Conservation (phyloP, 164 flowering plant genomes). For the Magnolia kwangsiensis region DNA sequence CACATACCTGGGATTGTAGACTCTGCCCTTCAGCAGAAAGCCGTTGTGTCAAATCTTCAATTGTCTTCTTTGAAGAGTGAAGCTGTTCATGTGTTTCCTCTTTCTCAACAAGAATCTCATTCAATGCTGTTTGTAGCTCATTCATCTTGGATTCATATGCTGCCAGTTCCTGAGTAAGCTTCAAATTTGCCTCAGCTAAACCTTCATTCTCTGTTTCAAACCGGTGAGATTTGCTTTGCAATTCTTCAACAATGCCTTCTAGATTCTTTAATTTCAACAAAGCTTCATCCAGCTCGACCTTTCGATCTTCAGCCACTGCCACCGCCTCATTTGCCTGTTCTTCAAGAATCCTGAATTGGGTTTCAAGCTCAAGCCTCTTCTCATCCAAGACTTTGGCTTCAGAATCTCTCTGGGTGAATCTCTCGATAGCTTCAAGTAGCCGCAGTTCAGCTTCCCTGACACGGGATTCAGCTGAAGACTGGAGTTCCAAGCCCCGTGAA, state of each 20-base stretch:
- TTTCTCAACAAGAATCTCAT: conserved; percentile 43
- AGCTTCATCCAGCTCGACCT: conserved; percentile 63
- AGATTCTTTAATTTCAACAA: conserved; percentile 40
- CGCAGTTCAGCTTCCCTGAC: conserved; percentile 38
- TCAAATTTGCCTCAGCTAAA: conserved; percentile 60
- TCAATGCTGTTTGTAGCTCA: conserved; percentile 43
- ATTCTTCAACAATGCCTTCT: conserved; percentile 50
- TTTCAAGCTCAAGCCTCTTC: conserved; percentile 43
- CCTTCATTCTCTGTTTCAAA: conserved; percentile 52
- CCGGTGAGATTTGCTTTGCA: conserved; percentile 34
- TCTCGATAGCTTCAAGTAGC: conserved; percentile 45
- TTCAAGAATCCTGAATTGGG: conserved; percentile 36
- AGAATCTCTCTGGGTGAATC: conserved; percentile 31
- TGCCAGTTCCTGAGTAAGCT: conserved; percentile 60
- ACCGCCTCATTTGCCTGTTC: conserved; percentile 45
- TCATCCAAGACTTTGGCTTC: conserved; percentile 62
- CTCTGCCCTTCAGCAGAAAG: conserved; percentile 49
- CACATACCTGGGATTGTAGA: conserved; percentile 62
- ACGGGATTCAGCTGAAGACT: conserved; percentile 43
- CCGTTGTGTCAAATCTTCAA: conserved; percentile 58
- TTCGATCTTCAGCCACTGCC: conserved; percentile 33
- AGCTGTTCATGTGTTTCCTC: conserved; percentile 48
- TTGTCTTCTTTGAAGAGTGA: conserved; percentile 40
- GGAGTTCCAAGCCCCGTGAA: conserved; percentile 46
- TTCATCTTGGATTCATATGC: conserved; percentile 47